Evolutionary conservation across 2,329 filamentous ascomycete species (phyloP).

Genomic region (Huntiella omanensis): DNA sequence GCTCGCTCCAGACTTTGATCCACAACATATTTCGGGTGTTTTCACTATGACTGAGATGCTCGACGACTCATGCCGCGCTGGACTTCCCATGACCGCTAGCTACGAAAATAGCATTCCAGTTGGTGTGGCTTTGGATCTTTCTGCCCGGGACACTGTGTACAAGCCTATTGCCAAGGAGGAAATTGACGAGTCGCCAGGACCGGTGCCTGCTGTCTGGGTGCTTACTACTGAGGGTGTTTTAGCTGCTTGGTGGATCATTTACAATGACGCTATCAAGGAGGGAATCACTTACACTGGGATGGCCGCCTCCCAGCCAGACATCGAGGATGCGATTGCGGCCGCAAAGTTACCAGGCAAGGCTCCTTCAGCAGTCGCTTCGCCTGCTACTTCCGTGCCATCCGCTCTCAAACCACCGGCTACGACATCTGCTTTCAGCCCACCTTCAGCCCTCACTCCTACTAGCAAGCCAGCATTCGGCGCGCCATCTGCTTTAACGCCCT

Average conservation of each 20-base stretch:
- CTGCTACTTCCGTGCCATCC: constrained; percentile 11
- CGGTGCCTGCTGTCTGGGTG: constrained; percentile 66
- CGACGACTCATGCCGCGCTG: constrained; percentile 57
- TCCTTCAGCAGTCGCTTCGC: constrained; percentile 14
- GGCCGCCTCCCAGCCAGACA: constrained; percentile 24
- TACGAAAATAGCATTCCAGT: constrained; percentile 57
- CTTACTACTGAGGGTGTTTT: constrained; percentile 80
- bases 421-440: constrained; percentile 15
- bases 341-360: constrained; percentile 12
- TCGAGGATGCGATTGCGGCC: constrained; percentile 5
- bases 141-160: constrained; percentile 56
- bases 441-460: constrained; percentile 13
- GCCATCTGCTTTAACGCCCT: constrained; percentile 11
- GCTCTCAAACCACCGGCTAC: constrained; percentile 16
- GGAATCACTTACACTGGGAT: constrained; percentile 58
- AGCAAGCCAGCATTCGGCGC: constrained; percentile 1
- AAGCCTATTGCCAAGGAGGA: constrained; percentile 60
- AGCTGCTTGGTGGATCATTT: constrained; percentile 78
- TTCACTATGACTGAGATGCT: constrained; percentile 57
- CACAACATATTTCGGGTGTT: constrained; percentile 40
- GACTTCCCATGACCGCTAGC: constrained; percentile 46
- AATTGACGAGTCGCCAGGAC: constrained; percentile 58
- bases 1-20: constrained; percentile 39
- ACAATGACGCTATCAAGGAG: constrained; percentile 64
- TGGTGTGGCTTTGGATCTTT: constrained; percentile 69